phyloP scores from a whole-genome alignment of 352 stramenopile species.

The Lagenidium giganteum region DNA sequence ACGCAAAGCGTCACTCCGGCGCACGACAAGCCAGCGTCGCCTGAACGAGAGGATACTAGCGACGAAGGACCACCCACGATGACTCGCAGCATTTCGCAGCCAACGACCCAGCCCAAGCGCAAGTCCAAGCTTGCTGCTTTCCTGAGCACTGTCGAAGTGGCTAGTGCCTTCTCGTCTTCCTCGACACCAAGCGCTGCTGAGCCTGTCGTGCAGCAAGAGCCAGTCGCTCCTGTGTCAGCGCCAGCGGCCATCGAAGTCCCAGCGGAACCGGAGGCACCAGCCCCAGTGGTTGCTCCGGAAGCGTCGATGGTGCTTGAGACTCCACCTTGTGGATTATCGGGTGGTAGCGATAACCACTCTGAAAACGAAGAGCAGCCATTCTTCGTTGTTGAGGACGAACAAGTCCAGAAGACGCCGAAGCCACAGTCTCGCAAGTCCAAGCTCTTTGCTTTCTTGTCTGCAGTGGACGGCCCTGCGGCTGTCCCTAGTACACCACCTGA shows the following conservation, averaged over 20 bases:
- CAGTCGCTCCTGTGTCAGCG: too few species aligned
- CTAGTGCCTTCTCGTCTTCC: slow-evolving; percentile 5
- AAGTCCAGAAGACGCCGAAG: slow-evolving; percentile 16
- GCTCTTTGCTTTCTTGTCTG: slow-evolving; percentile 46
- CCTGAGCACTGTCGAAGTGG: slow-evolving; percentile 47
- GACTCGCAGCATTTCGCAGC: slow-evolving; percentile 6
- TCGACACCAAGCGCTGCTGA: slow-evolving; percentile 10
- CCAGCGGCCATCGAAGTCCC: too few species aligned
- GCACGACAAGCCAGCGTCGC: background rate
- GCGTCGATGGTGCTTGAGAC: too few species aligned
- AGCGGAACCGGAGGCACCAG: background rate
- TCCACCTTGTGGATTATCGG: too few species aligned
- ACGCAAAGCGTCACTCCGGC: too few species aligned
- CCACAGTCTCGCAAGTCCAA: slow-evolving; percentile 36
- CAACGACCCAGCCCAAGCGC: slow-evolving; percentile 6
- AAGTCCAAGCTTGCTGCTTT: slow-evolving; percentile 60
- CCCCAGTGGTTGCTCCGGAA: background rate
- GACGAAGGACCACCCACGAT: background rate
- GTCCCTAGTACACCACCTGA: background rate
- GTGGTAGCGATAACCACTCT: too few species aligned
- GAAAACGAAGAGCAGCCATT: slow-evolving; percentile 32
- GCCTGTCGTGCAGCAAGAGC: too few species aligned
- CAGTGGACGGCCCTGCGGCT: slow-evolving; percentile 25
- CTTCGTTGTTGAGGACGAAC: slow-evolving; percentile 30
- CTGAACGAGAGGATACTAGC: background rate